Conservation (phyloP, 768 basidiomycete genomes). For the Lanmaoa pseudosensibilis region DNA sequence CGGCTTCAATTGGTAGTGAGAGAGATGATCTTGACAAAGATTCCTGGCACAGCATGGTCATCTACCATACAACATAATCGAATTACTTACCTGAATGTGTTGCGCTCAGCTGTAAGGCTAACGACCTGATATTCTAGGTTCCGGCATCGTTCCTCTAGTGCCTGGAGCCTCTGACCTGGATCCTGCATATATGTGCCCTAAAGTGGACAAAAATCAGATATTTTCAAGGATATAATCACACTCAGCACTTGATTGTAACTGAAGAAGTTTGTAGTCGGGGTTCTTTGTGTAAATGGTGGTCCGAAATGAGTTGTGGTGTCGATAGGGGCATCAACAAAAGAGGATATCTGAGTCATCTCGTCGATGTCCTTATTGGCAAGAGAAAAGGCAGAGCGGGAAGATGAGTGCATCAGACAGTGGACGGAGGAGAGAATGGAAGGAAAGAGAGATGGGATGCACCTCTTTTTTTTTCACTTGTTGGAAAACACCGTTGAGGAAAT, state of each 20-base stretch:
- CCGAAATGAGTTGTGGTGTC: not conserved
- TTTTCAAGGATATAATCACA: not conserved
- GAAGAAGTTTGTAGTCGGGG: not conserved
- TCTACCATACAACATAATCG: too few relatives aligned
- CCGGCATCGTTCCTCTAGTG: not conserved
- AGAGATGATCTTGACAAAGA: not conserved
- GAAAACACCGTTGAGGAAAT: too few relatives aligned
- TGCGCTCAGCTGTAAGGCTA: not conserved
- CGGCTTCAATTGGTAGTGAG: too few relatives aligned
- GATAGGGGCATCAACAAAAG: not conserved
- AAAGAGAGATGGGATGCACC: too few relatives aligned
- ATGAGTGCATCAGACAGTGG: not conserved
- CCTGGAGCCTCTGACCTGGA: not conserved
- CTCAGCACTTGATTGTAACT: not conserved
- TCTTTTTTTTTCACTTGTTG: too few relatives aligned
- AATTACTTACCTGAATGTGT: not conserved
- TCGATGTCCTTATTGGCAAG: not conserved
- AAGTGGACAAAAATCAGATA: not conserved
- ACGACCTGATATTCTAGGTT: not conserved
- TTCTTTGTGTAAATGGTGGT: not conserved
- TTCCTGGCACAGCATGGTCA: not conserved
- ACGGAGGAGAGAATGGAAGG: too few relatives aligned
- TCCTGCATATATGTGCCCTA: conserved; percentile 8
- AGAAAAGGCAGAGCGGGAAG: not conserved
- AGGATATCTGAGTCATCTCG: not conserved